Percentiles rank a stretch among this genome's conserved stretches.
These are phyloP conservation scores for Prototheca cutis DNA, from an alignment of 163 green algal genomes.

Conservation along the genomic window DNA sequence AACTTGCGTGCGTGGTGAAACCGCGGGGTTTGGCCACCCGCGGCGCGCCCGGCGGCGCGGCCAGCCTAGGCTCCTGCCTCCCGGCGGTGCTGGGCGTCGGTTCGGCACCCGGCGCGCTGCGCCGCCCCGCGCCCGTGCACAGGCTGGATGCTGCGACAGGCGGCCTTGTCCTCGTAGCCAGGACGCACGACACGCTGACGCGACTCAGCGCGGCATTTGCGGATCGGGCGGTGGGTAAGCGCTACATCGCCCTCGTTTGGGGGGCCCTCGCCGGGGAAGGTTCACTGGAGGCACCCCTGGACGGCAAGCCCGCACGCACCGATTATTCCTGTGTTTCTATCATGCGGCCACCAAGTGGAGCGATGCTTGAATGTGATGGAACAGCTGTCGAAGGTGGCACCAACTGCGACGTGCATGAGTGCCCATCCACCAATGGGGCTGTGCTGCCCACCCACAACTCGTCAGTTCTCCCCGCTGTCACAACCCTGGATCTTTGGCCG, in stretches of 20 bases:
- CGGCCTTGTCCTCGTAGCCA: slow-evolving; percentile 51
- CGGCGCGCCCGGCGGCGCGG: background rate
- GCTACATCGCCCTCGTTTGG: slow-evolving; percentile 25
- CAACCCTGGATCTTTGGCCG: slow-evolving; percentile 29
- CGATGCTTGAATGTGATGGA: background rate
- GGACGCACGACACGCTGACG: slow-evolving; percentile 38
- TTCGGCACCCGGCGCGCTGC: slow-evolving; percentile 17
- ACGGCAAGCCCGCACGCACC: slow-evolving; percentile 24
- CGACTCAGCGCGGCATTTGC: slow-evolving; percentile 32
- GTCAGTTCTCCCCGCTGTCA: slow-evolving; percentile 10
- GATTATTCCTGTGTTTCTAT: slow-evolving; percentile 13
- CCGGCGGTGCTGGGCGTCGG: slow-evolving; percentile 5
- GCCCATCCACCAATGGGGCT: background rate
- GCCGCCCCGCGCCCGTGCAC: slow-evolving; percentile 32
- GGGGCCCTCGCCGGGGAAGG: slow-evolving; percentile 30
- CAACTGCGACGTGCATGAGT: background rate
- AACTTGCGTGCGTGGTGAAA: slow-evolving; percentile 51
- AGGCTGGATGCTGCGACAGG: slow-evolving; percentile 50
- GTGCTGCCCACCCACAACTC: background rate
- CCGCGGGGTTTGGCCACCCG: slow-evolving; percentile 13
- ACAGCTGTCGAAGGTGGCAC: background rate
- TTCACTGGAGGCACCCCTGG: slow-evolving; percentile 22
- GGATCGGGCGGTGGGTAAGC: slow-evolving; percentile 24
- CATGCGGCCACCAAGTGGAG: background rate
- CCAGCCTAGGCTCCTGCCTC: slow-evolving; percentile 5